Base-by-base conservation (phyloP, 139 green algal species). In the Nannochloris sp. region DNA sequence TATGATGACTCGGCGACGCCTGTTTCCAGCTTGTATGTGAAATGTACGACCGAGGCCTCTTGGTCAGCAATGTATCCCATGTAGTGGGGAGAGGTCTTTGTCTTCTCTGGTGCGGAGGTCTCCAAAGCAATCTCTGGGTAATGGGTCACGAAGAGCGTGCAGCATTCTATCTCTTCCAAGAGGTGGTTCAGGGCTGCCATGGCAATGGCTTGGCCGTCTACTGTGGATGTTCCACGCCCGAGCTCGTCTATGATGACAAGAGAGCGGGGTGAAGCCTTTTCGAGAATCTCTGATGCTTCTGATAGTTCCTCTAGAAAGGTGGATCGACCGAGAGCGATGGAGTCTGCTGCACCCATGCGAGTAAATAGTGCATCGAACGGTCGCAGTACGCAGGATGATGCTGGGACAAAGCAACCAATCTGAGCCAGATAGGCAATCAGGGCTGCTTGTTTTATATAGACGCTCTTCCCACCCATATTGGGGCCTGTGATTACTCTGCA, bases 381-480 rank as follows among this genome's bases (percentile, higher is more conserved):
- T 2, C 71, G 71, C 50, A 97, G 60, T 10, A 49, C 8, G 23
- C 67, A 79, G 1, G 56, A 68, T 12, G 74, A 65, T 2, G 89
- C 88, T 3, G 92, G 91, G 6, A 98, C 92, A 59, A 81, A 94
- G 37, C 49, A 86, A 8, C 92, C 92, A 5, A 88, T 73, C 71
- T 97, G 91, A 2, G 92, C 92, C 82, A 98, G 83, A 59, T 96
- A 82, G 31, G 76, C 76, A 1, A 89, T 80, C 20, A 97, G 77
- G 3, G 48, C 53, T 13, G 56, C 80, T 33, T 79, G 68, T 14
- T 84, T 70, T 12, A 85, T 83, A 66, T 82, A 84, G 66, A 78
- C 85, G 28, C 57, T 79, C 81, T 95, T 95, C 70, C 88, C 89
- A 31, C 82, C 91, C 90, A 96, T 96, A 82, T 96, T 96, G 20